Conservation (phyloP, 75 land plant species). For the Chamaecyparis obtusa region DNA sequence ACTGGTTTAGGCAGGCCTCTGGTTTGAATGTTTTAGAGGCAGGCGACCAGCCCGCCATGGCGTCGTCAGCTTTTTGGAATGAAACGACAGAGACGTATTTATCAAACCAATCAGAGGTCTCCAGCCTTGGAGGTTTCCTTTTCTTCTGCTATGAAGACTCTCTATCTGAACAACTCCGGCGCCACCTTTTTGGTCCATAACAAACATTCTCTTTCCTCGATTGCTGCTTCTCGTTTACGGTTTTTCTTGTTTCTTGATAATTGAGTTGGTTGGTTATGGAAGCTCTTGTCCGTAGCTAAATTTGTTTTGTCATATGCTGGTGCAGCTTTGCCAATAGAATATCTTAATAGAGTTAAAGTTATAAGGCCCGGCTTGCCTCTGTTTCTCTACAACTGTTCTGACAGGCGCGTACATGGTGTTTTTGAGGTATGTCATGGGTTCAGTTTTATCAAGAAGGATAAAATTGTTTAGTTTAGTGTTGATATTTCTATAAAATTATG, state of each 20-base stretch:
- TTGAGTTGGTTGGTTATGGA: neutral
- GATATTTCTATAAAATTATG: conserved; percentile 27
- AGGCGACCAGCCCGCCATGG: no score
- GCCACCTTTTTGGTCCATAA: conserved; percentile 33
- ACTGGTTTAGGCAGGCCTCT: no score
- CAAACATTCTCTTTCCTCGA: neutral
- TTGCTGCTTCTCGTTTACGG: neutral
- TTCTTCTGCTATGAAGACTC: conserved; percentile 39
- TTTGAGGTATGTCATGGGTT: conserved; percentile 22
- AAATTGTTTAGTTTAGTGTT: neutral
- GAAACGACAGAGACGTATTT: no score
- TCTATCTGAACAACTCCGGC: conserved; percentile 25
- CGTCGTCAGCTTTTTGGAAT: no score
- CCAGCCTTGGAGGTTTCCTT: conserved; percentile 33
- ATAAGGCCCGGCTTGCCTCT: conserved; percentile 27
- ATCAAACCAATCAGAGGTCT: no score
- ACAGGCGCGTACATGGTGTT: conserved; percentile 24
- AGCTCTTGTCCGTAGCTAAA: neutral
- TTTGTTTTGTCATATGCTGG: neutral
- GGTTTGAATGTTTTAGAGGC: no score
- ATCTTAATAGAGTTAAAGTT: conserved; percentile 24
- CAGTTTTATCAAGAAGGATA: neutral
- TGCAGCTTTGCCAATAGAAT: conserved; percentile 32
- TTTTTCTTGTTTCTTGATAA: neutral
- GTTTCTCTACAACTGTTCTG: no score